Percentiles rank a stretch among this genome's conserved stretches.
phyloP scores from a whole-genome alignment of 345 rosid genomes.

The Aquilaria yunnanensis region DNA sequence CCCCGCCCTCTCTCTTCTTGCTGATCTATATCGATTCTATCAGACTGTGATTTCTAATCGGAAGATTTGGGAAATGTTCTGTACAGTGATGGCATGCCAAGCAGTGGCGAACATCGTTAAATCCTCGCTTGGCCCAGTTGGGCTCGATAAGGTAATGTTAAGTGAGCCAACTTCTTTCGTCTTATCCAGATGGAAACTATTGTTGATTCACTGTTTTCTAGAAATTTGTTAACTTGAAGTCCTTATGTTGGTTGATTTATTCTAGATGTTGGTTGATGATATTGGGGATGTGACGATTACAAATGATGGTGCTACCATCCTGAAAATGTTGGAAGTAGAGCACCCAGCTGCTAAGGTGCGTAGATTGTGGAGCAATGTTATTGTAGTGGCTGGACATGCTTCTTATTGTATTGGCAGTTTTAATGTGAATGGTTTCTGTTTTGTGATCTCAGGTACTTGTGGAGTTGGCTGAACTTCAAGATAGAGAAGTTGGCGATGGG shows the following conservation, averaged over 20 bases:
- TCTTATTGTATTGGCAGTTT: background rate
- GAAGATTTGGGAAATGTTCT: slow-evolving; percentile 1
- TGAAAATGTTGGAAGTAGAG: slow-evolving; percentile 93
- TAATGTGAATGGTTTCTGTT: background rate
- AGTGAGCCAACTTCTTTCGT: background rate
- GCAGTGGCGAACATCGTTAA: slow-evolving; percentile 94
- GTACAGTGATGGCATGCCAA: slow-evolving; percentile 84
- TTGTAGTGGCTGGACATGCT: background rate
- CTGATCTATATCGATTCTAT: background rate
- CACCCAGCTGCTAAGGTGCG: slow-evolving; percentile 97
- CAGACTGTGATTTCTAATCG: background rate
- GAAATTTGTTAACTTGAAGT: background rate
- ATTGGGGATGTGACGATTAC: slow-evolving; percentile 94
- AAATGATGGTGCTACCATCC: slow-evolving; percentile 92
- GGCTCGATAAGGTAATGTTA: slow-evolving; percentile 79
- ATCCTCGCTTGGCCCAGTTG: slow-evolving; percentile 95
- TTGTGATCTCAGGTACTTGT: slow-evolving; percentile 64
- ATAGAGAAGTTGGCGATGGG: slow-evolving; percentile 96
- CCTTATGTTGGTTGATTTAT: slow-evolving; percentile 7
- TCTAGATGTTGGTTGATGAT: slow-evolving; percentile 95
- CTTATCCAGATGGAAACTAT: too few relatives aligned
- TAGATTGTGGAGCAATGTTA: background rate
- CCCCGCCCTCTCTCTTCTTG: background rate
- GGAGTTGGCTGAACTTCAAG: slow-evolving; percentile 98
- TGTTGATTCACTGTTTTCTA: too few relatives aligned